Base-by-base conservation (phyloP, 495 filamentous ascomycete genomes). In the Pseudomonodictys pantanalensis region DNA sequence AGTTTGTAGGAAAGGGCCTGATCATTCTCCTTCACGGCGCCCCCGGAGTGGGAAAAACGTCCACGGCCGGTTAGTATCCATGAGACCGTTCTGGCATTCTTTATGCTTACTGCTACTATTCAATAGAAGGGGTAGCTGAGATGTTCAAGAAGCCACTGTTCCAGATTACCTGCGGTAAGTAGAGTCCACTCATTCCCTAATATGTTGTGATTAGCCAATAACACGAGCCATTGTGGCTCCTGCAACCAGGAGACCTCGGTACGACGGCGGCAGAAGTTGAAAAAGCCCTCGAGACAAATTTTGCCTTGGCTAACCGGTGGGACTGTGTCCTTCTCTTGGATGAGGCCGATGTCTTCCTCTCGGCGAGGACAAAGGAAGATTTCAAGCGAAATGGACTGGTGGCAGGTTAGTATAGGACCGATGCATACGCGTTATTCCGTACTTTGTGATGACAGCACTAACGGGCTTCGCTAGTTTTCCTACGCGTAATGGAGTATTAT, bases 321-420 rank as follows among this genome's bases (percentile, higher is more conserved):
- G 53, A 30, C 7, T 24, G 17, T 11, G 49, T 70, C 17, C 39
- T 72, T 2, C 68, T 72, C 17, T 49, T 68, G 15, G 68, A 70
- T 44, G 62, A 72, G 62, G 68, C 66, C 24, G 64, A 71, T 45
- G 64, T 71, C 7, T 69, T 62, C 58, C 32, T 66, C 11, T 38
- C 62, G 38, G 33, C 7, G n/a, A 50, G 62, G 4, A 18, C 17
- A 1, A 24, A 12, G 10, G 17, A 32, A 0, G 43, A 30, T 17
- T 10, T 52, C 7, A 35, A 57, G 23, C 39, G 47, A n/a, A 66
- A 66, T 29, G 45, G 8, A 18, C 58, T 66, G 3, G 58, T 66
- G 1, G 44, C 48, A 7, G 51, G 38, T 41, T 15, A 5, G 38
- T 41, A 35, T 35, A n/a, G n/a, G 5, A 15, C 38, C 38, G 20